These are phyloP conservation scores for Trametes punicea DNA, from an alignment of 768 basidiomycete genomes.

Conservation along the genomic window DNA sequence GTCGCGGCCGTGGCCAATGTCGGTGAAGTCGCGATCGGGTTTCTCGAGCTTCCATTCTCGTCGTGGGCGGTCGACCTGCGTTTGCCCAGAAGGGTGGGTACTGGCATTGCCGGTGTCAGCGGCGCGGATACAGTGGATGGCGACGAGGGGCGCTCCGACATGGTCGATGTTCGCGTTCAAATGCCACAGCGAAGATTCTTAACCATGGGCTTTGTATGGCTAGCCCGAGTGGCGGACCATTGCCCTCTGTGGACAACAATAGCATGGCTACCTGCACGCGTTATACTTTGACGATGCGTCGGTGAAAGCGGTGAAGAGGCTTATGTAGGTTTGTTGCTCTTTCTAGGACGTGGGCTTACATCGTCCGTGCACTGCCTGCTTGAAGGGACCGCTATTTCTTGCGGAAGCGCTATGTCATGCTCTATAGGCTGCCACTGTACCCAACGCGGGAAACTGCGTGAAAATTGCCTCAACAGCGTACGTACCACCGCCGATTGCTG, in stretches of 20 bases:
- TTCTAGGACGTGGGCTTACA: not conserved
- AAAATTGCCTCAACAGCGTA: too few relatives aligned
- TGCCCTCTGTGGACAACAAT: not conserved
- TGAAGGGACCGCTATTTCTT: slow-evolving; percentile 9
- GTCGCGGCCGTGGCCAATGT: not conserved
- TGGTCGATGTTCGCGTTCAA: slow-evolving; percentile 6
- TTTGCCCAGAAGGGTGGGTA: slow-evolving; percentile 5
- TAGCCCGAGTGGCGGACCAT: not conserved
- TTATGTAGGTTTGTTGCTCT: not conserved
- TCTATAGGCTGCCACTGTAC: too few relatives aligned
- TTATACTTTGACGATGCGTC: not conserved
- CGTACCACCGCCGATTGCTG: too few relatives aligned
- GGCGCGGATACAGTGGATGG: not conserved
- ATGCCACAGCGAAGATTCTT: not conserved
- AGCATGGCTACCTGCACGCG: not conserved
- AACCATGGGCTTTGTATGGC: slow-evolving; percentile 10
- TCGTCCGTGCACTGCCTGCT: too few relatives aligned
- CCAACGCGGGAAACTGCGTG: too few relatives aligned
- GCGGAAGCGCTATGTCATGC: not conserved
- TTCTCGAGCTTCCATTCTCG: slow-evolving; percentile 10
- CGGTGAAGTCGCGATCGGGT: slow-evolving; percentile 1
- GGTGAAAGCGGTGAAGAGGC: not conserved
- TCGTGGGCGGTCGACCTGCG: slow-evolving; percentile 11
- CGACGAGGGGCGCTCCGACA: slow-evolving; percentile 1
- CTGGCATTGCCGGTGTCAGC: slow-evolving; percentile 10